These are phyloP conservation scores for Trichopus zeylanicus DNA, from an alignment of 116 monocot genomes.

Conservation along the genomic window DNA sequence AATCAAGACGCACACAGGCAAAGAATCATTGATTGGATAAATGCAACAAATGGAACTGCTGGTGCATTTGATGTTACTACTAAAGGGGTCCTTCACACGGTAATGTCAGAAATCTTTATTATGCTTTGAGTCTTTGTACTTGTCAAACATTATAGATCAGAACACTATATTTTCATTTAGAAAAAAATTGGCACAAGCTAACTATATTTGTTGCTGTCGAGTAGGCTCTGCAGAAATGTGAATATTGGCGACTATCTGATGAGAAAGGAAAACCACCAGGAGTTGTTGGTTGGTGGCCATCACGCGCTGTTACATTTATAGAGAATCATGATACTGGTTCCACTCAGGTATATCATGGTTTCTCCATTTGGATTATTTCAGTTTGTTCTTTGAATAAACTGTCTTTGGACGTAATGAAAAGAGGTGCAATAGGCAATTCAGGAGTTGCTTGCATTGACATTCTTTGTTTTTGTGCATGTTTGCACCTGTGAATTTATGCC, in stretches of 20 bases:
- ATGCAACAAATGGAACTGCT: conserved; percentile 54
- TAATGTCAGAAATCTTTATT: no score
- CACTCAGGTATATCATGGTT: not conserved
- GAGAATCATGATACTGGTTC: conserved; percentile 51
- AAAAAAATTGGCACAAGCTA: not conserved
- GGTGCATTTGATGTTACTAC: conserved; percentile 94
- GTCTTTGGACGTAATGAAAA: no score
- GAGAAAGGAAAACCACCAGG: conserved; percentile 62
- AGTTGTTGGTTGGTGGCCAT: conserved; percentile 86
- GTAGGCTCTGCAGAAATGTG: conserved; percentile 71
- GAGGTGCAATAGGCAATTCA: no score
- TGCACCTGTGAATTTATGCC: no score
- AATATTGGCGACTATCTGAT: conserved; percentile 75
- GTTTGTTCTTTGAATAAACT: no score
- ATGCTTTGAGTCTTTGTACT: not conserved
- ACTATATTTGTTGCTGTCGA: not conserved
- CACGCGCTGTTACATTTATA: conserved; percentile 74
- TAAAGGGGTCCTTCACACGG: conserved; percentile 74
- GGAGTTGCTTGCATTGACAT: no score
- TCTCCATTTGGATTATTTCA: no score
- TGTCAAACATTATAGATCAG: no score
- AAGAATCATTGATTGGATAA: conserved; percentile 78
- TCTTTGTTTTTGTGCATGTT: no score
- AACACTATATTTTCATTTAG: not conserved
- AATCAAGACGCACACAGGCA: conserved; percentile 88